These are phyloP conservation scores for Solanum megistacrolobum DNA, from an alignment of 257 asterid genomes.

Conservation along the genomic window DNA sequence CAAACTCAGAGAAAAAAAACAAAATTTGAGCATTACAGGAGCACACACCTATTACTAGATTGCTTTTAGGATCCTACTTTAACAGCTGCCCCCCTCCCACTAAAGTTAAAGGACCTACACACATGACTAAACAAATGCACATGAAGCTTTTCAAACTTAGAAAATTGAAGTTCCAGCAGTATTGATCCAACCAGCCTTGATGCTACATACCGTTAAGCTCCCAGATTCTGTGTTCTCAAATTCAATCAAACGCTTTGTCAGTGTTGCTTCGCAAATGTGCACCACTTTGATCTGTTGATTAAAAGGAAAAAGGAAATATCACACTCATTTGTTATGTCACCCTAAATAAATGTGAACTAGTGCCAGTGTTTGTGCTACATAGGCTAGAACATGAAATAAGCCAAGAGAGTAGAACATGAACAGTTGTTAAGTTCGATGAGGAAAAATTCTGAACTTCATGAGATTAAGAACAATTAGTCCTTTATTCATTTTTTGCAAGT, in stretches of 20 bases:
- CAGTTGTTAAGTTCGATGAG: neutral
- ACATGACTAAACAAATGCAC: neutral
- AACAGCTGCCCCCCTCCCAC: neutral
- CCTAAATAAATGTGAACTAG: neutral
- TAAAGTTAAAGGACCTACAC: neutral
- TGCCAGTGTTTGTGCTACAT: neutral
- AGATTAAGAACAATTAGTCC: neutral
- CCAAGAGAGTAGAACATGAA: neutral
- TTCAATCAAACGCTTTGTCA: conserved; percentile 78
- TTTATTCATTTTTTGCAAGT: neutral
- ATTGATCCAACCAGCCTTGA: neutral
- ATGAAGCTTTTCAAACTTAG: neutral
- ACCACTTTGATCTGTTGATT: conserved; percentile 56
- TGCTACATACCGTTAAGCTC: conserved; percentile 59
- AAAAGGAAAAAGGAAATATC: neutral
- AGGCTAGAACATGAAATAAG: neutral
- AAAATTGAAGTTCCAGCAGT: neutral
- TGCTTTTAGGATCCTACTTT: neutral
- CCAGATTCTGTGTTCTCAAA: conserved; percentile 84
- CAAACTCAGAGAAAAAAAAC: neutral
- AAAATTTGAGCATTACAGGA: neutral
- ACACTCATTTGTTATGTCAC: neutral
- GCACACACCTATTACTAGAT: neutral
- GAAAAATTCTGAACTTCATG: neutral
- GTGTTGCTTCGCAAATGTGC: conserved; percentile 79